Base-by-base conservation (phyloP, 140 eudicot species). In the Erigeron philadelphicus region DNA sequence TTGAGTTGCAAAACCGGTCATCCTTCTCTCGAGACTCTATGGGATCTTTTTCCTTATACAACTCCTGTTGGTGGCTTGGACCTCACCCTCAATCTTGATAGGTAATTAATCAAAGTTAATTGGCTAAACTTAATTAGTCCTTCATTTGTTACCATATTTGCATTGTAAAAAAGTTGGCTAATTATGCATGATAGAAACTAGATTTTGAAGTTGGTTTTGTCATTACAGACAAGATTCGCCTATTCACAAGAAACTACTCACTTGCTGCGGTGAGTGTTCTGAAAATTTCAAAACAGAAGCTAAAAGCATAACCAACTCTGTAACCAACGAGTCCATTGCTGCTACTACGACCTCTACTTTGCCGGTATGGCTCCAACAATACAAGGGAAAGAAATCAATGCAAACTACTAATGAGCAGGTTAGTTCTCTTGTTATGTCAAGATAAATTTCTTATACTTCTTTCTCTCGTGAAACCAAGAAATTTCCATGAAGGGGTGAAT, bases 341-440 rank as follows among this genome's bases (percentile, higher is more conserved):
- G 74, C 80, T 23, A 53, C 78, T 68, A 53, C 73, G 7, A 78
- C 79, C 75, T 81, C 96, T 66, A 88, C 79, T 75, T 74, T 88
- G 82, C 96, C 96, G 13, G 73, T 82, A 72, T 89, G 96, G 96
- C 94, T 89, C 45, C 90, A 82, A 55, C 79, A 80, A 80, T 83
- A 77, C 93, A 88, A 85, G 74, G 84, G 81, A 72, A 84, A 85
- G 78, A 73, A 72, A 48, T 79, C 56, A 67, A 70, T 63, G 45
- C 63, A 58, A 4, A 76, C 58, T 13, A 44, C 43, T 42, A 66
- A 65, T 73, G 76, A 87, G 74, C 81, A 84, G 90, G 95, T 87
- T 65, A 7, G 62, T 47, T 58, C 44, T 42, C 48, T 38, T 67
- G 59, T n/a, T 15, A 57, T 31, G 38, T 31, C 38, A 31, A 31